A percentile compares a stretch with the other conserved stretches of the same genome.
Evolutionary conservation across 441 rosid genomes (phyloP).

Genomic region (Raphanus hybrid): DNA sequence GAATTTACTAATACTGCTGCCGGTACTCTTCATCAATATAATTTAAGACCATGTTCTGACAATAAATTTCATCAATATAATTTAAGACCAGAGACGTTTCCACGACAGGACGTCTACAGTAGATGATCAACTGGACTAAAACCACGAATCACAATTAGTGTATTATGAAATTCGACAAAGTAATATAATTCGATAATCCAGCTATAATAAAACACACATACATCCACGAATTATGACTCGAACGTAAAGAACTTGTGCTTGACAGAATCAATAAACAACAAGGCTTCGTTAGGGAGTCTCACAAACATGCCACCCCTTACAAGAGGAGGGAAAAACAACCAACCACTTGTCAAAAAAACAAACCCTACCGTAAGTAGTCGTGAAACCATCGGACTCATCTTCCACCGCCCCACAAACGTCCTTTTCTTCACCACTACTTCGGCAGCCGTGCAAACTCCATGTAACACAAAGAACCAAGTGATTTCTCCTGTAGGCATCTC

Average conservation of each 20-base stretch:
- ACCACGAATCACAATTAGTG: conserved; percentile 3
- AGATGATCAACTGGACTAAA: not conserved
- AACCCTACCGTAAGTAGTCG: conserved; percentile 49
- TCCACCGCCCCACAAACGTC: conserved; percentile 38
- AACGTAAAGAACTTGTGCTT: conserved; percentile 12
- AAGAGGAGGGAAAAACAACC: conserved; percentile 59
- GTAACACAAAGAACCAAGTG: conserved; percentile 50
- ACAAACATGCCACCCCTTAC: conserved; percentile 24
- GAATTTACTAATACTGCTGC: conserved; percentile 4
- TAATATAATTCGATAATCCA: not conserved
- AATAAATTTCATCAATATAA: not conserved
- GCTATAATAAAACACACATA: not conserved
- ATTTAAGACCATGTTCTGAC: not conserved
- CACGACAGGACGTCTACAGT: not conserved
- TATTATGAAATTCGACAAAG: not conserved
- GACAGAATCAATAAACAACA: conserved; percentile 14
- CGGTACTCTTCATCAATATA: conserved; percentile 36
- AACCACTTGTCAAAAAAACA: conserved; percentile 41
- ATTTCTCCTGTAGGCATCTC: conserved; percentile 53
- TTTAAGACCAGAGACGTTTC: not conserved
- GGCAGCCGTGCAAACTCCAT: conserved; percentile 48
- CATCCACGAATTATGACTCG: not conserved
- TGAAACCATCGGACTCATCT: conserved; percentile 39
- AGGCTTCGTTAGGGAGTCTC: conserved; percentile 30
- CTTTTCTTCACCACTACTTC: conserved; percentile 48